Evolutionary conservation across 768 basidiomycete genomes (phyloP).

Genomic region (Lyophyllum atratum): DNA sequence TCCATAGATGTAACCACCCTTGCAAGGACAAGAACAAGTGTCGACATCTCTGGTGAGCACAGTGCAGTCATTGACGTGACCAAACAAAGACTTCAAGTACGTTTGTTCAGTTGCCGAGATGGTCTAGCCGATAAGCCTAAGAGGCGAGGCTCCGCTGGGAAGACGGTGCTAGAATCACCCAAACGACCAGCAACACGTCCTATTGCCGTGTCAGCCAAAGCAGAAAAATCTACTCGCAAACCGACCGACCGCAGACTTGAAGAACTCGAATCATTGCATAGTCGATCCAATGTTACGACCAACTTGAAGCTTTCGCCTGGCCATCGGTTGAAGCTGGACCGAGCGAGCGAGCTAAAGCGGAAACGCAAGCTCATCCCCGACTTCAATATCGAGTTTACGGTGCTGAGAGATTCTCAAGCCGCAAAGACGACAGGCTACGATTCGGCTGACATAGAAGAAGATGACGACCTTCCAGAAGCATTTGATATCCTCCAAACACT

Average conservation of each 20-base stretch:
- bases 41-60: conserved; percentile 70
- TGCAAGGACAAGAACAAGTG: conserved; percentile 81
- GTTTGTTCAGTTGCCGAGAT: conserved; percentile 64
- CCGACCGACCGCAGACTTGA: conserved; percentile 31
- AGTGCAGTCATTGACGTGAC: not conserved
- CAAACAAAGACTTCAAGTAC: conserved; percentile 1
- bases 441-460: conserved; percentile 30
- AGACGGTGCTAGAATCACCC: conserved; percentile 7
- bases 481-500: conserved; percentile 25
- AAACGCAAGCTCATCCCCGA: conserved; percentile 36
- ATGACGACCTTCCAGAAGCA: conserved; percentile 47
- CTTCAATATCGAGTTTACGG: conserved; percentile 53
- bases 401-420: conserved; percentile 30
- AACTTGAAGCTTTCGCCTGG: conserved; percentile 39
- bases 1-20: conserved; percentile 71
- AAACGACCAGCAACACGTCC: conserved; percentile 1
- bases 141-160: conserved; percentile 14
- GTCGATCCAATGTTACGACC: conserved; percentile 40
- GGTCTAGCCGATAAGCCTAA: conserved; percentile 57
- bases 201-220: conserved; percentile 14
- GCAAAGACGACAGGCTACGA: conserved; percentile 19
- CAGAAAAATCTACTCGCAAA: conserved; percentile 20
- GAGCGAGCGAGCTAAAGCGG: conserved; percentile 25
- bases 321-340: conserved; percentile 47
- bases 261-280: conserved; percentile 44